Base-by-base conservation (phyloP, 257 asterid genomes). In the Voacanga thouarsii region DNA sequence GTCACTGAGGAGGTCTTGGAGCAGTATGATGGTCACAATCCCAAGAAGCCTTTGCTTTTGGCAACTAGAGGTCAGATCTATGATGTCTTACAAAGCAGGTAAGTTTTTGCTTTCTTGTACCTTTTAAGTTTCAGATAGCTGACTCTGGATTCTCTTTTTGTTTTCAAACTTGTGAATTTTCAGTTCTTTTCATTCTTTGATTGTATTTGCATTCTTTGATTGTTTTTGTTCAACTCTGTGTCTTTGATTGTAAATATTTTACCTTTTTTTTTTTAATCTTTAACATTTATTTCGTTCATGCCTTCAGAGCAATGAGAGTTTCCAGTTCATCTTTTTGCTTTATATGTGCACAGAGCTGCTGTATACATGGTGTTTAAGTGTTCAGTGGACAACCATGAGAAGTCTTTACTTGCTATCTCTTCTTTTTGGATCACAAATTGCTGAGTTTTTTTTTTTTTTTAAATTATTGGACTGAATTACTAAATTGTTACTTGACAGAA, bases 31-130 rank as follows among this genome's bases (percentile, higher is more conserved):
- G 99, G 98, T n/a, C 71, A 98, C 53, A 97, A 95, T 82, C 82
- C 94, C 0, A 86, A 91, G 83, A 92, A 90, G 91, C 98, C 97
- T 81, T 72, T 90, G 92, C 93, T 92, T 75, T 90, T 94, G 98
- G 98, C 99, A 14, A 93, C 93, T 84, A 95, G 93, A 86, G 86
- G 92, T 74, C 99, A 95, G 98, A 95, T 95, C 99, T 95, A 95
- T 78, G 99, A 95, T 88, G 96, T 95, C 44, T 87, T 97, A 0
- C 97, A 91, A 76, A 91, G 99, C 97, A 88, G 97, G 99, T 93
- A 76, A 33, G 21, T 63, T 41, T 50, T 57, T 47, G 12, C 15
- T 15, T 61, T 24, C 43, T n/a, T 50, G 5, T 53, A 11, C 56
- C 53, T 64, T 14, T 33, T 26, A 47, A 33, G 55, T 71, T 33